Evolutionary conservation across 1,284 basidiomycete genomes (phyloP).

Genomic region (Sanghuangporus baumii): DNA sequence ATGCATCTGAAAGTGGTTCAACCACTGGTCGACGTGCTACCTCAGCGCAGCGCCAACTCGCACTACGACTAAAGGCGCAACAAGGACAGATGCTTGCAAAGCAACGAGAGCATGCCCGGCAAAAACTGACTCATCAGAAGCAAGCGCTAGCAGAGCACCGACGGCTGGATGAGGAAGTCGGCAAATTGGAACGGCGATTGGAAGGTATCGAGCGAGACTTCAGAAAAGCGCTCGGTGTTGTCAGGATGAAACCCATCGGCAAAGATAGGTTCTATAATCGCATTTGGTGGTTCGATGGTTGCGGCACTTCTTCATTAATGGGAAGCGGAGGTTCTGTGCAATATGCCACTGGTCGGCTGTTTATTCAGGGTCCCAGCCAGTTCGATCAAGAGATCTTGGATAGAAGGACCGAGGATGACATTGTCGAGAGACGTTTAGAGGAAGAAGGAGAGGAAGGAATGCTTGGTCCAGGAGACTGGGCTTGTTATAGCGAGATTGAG

Average conservation of each 20-base stretch:
- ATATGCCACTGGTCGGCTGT: conserved; percentile 86
- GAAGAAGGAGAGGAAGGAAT: conserved; percentile 77
- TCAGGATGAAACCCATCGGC: conserved; percentile 85
- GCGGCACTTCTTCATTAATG: conserved; percentile 78
- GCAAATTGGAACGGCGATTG: conserved; percentile 70
- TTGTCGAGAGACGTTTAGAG: conserved; percentile 52
- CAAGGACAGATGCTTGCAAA: conserved; percentile 55
- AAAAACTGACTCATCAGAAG: conserved; percentile 66
- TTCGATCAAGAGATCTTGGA: conserved; percentile 67
- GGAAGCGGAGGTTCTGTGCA: conserved; percentile 68
- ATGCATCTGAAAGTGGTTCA: conserved; percentile 43
- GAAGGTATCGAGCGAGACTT: conserved; percentile 92
- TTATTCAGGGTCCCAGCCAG: conserved; percentile 84
- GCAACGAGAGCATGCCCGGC: conserved; percentile 68
- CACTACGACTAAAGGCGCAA: conserved; percentile 48
- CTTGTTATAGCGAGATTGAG: conserved; percentile 79
- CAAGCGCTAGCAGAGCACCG: conserved; percentile 72
- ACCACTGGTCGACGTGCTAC: conserved; percentile 38
- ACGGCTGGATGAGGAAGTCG: conserved; percentile 82
- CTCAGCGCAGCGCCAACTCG: conserved; percentile 43
- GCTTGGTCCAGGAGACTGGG: conserved; percentile 81
- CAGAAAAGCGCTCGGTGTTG: conserved; percentile 75
- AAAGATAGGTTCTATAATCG: conserved; percentile 91
- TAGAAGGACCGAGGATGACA: conserved; percentile 54
- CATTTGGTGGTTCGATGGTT: conserved; percentile 98